A percentile compares a stretch with the other conserved stretches of the same genome.
phyloP scores from a whole-genome alignment of 2,329 filamentous ascomycete genomes.

The Curvularia sp. region DNA sequence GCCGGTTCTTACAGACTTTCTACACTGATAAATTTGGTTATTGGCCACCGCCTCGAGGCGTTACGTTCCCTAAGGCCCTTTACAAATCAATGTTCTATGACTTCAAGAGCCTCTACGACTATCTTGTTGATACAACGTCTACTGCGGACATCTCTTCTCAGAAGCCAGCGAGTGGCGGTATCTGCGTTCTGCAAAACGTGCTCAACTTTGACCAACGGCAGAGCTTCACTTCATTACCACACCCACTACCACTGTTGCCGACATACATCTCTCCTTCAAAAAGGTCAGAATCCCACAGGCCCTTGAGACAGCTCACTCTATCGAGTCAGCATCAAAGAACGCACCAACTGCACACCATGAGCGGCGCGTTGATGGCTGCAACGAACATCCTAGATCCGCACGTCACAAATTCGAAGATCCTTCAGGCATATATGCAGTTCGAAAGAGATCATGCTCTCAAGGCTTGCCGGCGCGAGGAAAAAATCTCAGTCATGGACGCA shows the following conservation, averaged over 20 bases:
- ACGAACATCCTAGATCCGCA: conserved; percentile 54
- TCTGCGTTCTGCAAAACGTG: conserved; percentile 73
- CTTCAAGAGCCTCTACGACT: conserved; percentile 73
- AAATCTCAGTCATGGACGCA: conserved; percentile 68
- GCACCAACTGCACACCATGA: conserved; percentile 59
- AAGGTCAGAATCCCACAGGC: conserved; percentile 42
- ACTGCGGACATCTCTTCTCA: conserved; percentile 60
- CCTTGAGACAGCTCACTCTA: conserved; percentile 46
- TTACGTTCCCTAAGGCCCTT: conserved; percentile 64
- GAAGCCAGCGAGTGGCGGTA: conserved; percentile 66
- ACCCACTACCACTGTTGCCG: conserved; percentile 73
- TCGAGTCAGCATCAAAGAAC: conserved; percentile 51
- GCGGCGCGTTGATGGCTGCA: conserved; percentile 60
- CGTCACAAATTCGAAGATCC: conserved; percentile 58
- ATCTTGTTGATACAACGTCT: conserved; percentile 69
- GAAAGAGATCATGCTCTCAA: conserved; percentile 66
- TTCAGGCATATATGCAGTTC: conserved; percentile 73
- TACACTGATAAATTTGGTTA: conserved; percentile 73
- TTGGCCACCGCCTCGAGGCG: conserved; percentile 67
- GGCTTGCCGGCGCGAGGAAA: conserved; percentile 62
- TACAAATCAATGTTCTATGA: conserved; percentile 70
- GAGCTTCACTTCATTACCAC: conserved; percentile 64
- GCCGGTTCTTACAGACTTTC: conserved; percentile 70
- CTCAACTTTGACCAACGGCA: conserved; percentile 69
- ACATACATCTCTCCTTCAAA: conserved; percentile 36